Conservation (phyloP, 176 grass and related monocot species). For the Eragrostis nindensis region DNA sequence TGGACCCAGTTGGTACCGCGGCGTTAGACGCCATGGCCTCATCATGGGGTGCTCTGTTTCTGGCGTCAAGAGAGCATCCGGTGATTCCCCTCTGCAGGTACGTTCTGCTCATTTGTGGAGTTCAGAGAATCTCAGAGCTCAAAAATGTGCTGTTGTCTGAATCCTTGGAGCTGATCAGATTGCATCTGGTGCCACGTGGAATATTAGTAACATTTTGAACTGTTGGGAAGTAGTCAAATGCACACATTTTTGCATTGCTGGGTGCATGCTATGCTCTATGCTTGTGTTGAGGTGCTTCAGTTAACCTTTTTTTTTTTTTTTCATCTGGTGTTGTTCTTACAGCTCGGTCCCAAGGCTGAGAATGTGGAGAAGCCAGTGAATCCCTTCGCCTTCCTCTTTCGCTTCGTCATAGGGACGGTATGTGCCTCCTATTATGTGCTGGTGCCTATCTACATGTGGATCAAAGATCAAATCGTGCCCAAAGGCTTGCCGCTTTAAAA, state of each 20-base stretch:
- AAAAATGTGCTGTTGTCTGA: no score
- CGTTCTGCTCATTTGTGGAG: no score
- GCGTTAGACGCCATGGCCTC: constrained; percentile 65
- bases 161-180: no score
- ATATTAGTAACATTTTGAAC: no score
- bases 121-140: no score
- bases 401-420: constrained; percentile 50
- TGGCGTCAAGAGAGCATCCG: constrained; percentile 54
- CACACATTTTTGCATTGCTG: neutral
- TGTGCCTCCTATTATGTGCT: constrained; percentile 61
- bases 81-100: constrained; percentile 70
- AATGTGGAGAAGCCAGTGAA: constrained; percentile 62
- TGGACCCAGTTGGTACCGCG: constrained; percentile 69
- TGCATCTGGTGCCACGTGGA: no score
- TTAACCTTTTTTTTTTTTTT: neutral
- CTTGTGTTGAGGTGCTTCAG: no score
- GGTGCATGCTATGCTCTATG: no score
- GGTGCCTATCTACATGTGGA: constrained; percentile 76
- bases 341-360: constrained; percentile 75
- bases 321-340: constrained; percentile 14
- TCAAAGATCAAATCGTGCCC: constrained; percentile 68
- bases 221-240: no score
- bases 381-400: constrained; percentile 53
- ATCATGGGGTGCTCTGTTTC: constrained; percentile 84
- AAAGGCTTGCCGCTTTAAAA: constrained; percentile 64